Conservation (phyloP, 805 yeast species). For the Metschnikowia orientalis region DNA sequence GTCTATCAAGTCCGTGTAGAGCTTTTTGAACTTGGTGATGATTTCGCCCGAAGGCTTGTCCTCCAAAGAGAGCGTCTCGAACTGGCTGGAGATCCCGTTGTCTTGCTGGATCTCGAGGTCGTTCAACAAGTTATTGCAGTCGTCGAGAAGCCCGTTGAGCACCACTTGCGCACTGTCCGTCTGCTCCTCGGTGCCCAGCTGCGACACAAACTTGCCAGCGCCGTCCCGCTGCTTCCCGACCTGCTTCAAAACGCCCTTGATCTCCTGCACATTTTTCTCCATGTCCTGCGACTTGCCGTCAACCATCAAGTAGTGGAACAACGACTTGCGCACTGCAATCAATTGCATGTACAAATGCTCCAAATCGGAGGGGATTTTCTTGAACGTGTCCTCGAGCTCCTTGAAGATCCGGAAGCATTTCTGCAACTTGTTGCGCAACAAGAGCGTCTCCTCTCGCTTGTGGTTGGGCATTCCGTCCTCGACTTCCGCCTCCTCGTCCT, state of each 20-base stretch:
- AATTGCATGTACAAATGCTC: slow-evolving; percentile 51
- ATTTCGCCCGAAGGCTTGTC: slow-evolving; percentile 37
- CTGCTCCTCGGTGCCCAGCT: slow-evolving; percentile 20
- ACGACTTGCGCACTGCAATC: slow-evolving; percentile 57
- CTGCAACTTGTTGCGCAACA: slow-evolving; percentile 62
- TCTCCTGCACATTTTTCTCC: slow-evolving; percentile 16
- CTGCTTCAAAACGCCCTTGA: slow-evolving; percentile 23
- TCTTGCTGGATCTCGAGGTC: slow-evolving; percentile 55
- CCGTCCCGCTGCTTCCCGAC: slow-evolving; percentile 44
- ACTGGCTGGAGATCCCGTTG: slow-evolving; percentile 20
- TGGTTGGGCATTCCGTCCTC: slow-evolving; percentile 20
- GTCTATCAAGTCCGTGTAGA: slow-evolving; percentile 59
- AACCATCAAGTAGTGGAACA: slow-evolving; percentile 34
- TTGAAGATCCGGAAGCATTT: slow-evolving; percentile 57
- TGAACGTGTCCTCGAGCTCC: slow-evolving; percentile 49
- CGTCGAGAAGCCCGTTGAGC: slow-evolving; percentile 73
- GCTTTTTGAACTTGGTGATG: slow-evolving; percentile 34
- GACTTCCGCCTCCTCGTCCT: slow-evolving; percentile 11
- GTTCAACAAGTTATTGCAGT: slow-evolving; percentile 68
- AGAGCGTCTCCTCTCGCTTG: slow-evolving; percentile 52
- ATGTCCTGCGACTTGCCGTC: slow-evolving; percentile 8
- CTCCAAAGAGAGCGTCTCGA: slow-evolving; percentile 21
- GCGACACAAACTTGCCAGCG: slow-evolving; percentile 47
- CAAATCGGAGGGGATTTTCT: slow-evolving; percentile 38
- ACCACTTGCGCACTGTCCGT: slow-evolving; percentile 39